A percentile compares a stretch with the other conserved stretches of the same genome.
These are phyloP conservation scores for Leucaena leucocephala DNA, from an alignment of 306 rosid genomes.

Conservation along the genomic window DNA sequence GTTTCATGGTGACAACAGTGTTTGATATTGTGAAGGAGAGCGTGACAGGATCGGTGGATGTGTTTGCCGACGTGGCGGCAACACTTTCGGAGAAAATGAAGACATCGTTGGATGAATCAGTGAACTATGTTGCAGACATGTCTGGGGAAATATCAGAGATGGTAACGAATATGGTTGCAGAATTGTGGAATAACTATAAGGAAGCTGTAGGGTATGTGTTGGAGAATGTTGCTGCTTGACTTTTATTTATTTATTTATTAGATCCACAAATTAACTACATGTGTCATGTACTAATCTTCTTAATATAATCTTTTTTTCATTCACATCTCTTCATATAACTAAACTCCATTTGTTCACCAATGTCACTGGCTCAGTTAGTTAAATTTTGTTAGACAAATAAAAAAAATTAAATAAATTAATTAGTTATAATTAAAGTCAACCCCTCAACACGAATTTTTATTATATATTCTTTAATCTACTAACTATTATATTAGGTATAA, in stretches of 20 bases:
- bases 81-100: conserved; percentile 47
- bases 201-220: conserved; percentile 56
- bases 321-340: not conserved
- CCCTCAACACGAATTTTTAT: too few species aligned
- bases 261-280: not conserved
- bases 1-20: conserved; percentile 15
- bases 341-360: not conserved
- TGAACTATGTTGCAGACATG: conserved; percentile 38
- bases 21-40: conserved; percentile 47
- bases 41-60: conserved; percentile 41
- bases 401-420: too few species aligned
- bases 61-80: conserved; percentile 27
- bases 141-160: conserved; percentile 38
- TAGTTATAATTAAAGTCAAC: too few species aligned
- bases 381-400: too few species aligned
- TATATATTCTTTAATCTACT: too few species aligned
- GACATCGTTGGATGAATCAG: conserved; percentile 40
- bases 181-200: conserved; percentile 51
- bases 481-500: too few species aligned
- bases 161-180: conserved; percentile 39
- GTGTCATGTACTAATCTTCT: not conserved
- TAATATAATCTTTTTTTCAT: too few species aligned
- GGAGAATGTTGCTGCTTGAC: conserved; percentile 43
- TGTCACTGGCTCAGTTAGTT: too few species aligned
- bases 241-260: not conserved